A percentile compares a stretch with the other conserved stretches of the same genome.
Conservation (phyloP, 306 rosid genomes). For the Bauhinia variegata region DNA sequence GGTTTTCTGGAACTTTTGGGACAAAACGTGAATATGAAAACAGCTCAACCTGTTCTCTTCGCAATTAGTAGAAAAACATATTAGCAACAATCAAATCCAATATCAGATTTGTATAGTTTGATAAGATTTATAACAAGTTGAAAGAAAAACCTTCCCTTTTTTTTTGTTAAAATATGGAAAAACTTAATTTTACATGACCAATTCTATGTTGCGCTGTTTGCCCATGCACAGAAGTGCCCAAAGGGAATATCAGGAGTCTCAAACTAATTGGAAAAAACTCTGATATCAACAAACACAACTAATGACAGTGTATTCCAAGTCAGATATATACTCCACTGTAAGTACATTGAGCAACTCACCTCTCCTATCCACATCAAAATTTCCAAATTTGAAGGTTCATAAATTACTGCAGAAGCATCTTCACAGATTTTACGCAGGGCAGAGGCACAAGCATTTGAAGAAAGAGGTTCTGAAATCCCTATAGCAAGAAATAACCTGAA, state of each 20-base stretch:
- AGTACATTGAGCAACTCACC: constrained; percentile 53
- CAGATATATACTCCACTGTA: constrained; percentile 25
- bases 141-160: constrained; percentile 9
- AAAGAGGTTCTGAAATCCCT: constrained; percentile 81
- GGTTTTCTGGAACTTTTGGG: no score
- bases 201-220: not conserved
- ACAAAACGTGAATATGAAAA: no score
- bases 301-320: constrained; percentile 23
- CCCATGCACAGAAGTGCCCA: constrained; percentile 18
- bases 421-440: constrained; percentile 93
- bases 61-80: no score
- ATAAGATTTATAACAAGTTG: constrained; percentile 8
- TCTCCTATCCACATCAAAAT: constrained; percentile 96
- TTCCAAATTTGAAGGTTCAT: constrained; percentile 92
- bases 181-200: constrained; percentile 13
- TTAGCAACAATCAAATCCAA: not conserved
- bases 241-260: constrained; percentile 3
- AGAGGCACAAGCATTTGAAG: constrained; percentile 84
- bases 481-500: constrained; percentile 90
- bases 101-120: constrained; percentile 9
- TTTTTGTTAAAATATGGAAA: not conserved
- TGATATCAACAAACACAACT: constrained; percentile 26
- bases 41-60: no score
- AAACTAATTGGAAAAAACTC: constrained; percentile 15
- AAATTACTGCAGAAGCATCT: constrained; percentile 77